Percentiles rank a stretch among this genome's conserved stretches.
phyloP scores from a whole-genome alignment of 768 basidiomycete species.

The Collybia sordida region DNA sequence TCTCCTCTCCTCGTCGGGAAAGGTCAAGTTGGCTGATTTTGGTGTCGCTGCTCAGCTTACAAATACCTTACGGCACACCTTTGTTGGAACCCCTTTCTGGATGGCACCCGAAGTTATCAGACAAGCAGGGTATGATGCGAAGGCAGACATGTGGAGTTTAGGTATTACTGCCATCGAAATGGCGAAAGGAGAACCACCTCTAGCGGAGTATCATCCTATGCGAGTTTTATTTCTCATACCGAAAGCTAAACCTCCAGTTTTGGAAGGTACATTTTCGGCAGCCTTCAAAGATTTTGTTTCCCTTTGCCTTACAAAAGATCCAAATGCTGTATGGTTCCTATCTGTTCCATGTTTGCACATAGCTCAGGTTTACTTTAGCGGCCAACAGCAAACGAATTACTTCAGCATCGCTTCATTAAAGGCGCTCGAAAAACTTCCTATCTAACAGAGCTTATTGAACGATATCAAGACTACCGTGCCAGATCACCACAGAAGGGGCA shows the following conservation, averaged over 20 bases:
- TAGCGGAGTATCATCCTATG: constrained; percentile 99
- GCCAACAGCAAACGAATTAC: constrained; percentile 86
- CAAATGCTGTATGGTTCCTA: constrained; percentile 54
- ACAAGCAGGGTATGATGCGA: constrained; percentile 93
- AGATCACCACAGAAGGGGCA: constrained; percentile 58
- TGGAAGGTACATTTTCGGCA: constrained; percentile 83
- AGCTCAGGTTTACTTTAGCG: constrained; percentile 52
- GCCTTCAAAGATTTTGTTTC: constrained; percentile 94
- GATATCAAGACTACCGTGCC: constrained; percentile 75
- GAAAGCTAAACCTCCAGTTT: constrained; percentile 88
- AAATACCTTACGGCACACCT: constrained; percentile 91
- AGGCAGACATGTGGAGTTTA: constrained; percentile 97
- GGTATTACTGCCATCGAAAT: constrained; percentile 99
- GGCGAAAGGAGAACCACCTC: constrained; percentile 95
- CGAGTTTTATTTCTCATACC: constrained; percentile 97
- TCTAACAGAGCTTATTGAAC: constrained; percentile 86
- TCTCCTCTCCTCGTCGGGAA: constrained; percentile 84
- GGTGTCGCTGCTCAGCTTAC: constrained; percentile 98
- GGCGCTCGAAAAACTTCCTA: constrained; percentile 79
- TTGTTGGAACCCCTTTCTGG: constrained; percentile 97
- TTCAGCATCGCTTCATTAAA: constrained; percentile 92
- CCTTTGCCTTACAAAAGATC: constrained; percentile 91
- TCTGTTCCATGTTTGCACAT: constrained; percentile 8
- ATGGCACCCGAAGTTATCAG: constrained; percentile 99
- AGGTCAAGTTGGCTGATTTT: constrained; percentile 97